Conservation (phyloP, 2,329 filamentous ascomycete species). For the Alternaria brassicicola region DNA sequence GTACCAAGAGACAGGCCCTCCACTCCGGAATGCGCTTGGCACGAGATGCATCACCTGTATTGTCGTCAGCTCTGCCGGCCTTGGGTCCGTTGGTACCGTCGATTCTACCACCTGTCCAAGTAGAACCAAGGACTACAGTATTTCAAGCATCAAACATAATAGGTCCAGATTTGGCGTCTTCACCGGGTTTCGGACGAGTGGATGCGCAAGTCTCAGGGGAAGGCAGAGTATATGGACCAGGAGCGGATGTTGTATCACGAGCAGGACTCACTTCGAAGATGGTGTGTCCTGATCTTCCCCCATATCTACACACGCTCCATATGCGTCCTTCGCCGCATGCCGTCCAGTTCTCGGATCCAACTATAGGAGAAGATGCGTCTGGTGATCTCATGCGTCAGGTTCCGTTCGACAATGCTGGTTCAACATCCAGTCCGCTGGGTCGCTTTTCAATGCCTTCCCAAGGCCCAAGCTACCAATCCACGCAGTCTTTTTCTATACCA, state of each 20-base stretch:
- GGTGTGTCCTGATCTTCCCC: background rate
- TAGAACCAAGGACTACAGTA: background rate
- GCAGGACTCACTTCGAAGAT: background rate
- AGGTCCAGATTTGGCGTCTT: background rate
- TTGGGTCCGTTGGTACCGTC: background rate
- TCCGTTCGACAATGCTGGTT: background rate
- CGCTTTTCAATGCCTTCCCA: background rate
- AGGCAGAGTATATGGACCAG: background rate
- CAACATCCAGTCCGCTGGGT: background rate
- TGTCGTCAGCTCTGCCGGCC: background rate
- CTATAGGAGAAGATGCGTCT: background rate
- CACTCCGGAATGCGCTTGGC: background rate
- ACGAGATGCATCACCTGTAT: background rate
- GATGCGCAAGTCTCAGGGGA: background rate
- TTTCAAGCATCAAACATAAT: background rate
- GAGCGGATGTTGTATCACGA: background rate
- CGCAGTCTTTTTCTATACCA: background rate
- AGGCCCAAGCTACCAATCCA: background rate
- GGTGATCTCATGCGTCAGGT: background rate
- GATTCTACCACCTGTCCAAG: background rate
- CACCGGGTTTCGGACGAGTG: background rate
- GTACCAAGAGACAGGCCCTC: conserved; percentile 11
- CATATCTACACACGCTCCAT: background rate
- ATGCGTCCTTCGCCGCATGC: background rate
- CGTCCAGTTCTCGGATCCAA: background rate